Conservation (phyloP, 495 filamentous ascomycete genomes). For the Podospora anserina region DNA sequence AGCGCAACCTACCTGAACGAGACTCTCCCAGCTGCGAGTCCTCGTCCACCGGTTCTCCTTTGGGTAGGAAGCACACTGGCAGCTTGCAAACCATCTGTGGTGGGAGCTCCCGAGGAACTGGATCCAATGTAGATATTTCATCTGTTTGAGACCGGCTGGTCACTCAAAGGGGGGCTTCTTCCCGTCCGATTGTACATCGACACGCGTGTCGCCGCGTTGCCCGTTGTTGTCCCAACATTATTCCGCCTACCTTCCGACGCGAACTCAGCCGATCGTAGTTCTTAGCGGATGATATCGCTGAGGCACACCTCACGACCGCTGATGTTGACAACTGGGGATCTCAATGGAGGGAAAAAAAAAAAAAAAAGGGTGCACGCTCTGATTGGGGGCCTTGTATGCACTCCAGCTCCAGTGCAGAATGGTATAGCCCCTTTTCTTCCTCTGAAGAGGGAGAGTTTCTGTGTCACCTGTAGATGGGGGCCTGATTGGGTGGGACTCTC, state of each 20-base stretch:
- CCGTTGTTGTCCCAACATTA: conserved; percentile 5
- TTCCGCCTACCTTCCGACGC: background rate
- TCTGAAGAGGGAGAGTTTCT: background rate
- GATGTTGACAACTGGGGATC: background rate
- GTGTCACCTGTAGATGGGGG: background rate
- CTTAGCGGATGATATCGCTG: background rate
- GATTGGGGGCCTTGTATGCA: background rate
- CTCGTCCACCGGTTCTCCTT: background rate
- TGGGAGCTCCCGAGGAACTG: conserved; percentile 31
- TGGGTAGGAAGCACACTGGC: background rate
- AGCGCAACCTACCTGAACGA: conserved; percentile 19
- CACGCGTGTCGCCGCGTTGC: conserved; percentile 7
- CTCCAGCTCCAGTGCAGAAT: background rate
- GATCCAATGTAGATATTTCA: conserved; percentile 25
- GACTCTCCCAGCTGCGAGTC: conserved; percentile 1
- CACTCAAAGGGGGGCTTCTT: conserved; percentile 12
- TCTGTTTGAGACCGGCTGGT: conserved; percentile 15
- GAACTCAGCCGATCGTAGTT: background rate
- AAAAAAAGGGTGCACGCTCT: background rate
- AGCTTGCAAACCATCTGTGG: conserved; percentile 18
- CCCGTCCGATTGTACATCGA: background rate
- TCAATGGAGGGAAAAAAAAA: background rate
- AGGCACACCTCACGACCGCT: background rate
- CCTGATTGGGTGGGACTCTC: background rate
- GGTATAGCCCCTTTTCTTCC: background rate